Conservation (phyloP, 306 rosid species). For the Cicer judaicum region DNA sequence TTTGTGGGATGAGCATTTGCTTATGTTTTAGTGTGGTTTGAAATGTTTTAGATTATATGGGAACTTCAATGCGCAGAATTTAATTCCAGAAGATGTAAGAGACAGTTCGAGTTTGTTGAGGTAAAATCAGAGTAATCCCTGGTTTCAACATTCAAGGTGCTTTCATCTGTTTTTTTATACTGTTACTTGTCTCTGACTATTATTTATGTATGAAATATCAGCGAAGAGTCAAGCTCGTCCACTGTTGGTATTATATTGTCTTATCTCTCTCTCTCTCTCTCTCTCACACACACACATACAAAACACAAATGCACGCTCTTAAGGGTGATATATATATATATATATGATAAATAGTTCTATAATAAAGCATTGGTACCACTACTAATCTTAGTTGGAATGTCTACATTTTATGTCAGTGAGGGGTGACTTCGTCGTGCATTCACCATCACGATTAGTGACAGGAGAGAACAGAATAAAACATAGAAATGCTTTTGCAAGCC, state of each 20-base stretch:
- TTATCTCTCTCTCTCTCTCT: conserved; percentile 13
- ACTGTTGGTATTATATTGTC: conserved; percentile 63
- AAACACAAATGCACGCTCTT: not conserved
- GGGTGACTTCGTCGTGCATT: conserved; percentile 53
- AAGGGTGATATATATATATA: not conserved
- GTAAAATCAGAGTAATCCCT: conserved; percentile 48
- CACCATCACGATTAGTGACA: conserved; percentile 49
- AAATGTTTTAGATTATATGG: conserved; percentile 51
- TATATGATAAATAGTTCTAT: conserved; percentile 10
- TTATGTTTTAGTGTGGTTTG: conserved; percentile 44
- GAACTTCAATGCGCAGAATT: conserved; percentile 51
- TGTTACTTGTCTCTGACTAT: conserved; percentile 41
- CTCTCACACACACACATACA: not conserved
- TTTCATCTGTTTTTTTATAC: conserved; percentile 26
- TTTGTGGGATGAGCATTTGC: conserved; percentile 24
- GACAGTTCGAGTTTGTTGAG: conserved; percentile 76
- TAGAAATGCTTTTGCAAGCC: conserved; percentile 50
- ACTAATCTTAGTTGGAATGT: conserved; percentile 37
- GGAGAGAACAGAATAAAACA: conserved; percentile 55
- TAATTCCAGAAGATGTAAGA: conserved; percentile 63
- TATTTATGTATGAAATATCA: conserved; percentile 50
- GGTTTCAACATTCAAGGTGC: conserved; percentile 12
- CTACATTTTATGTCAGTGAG: conserved; percentile 58
- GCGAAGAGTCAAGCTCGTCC: conserved; percentile 89
- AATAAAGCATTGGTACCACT: not conserved